These are phyloP conservation scores for Penicillium tannophilum DNA, from an alignment of 495 filamentous ascomycete genomes.

Conservation along the genomic window DNA sequence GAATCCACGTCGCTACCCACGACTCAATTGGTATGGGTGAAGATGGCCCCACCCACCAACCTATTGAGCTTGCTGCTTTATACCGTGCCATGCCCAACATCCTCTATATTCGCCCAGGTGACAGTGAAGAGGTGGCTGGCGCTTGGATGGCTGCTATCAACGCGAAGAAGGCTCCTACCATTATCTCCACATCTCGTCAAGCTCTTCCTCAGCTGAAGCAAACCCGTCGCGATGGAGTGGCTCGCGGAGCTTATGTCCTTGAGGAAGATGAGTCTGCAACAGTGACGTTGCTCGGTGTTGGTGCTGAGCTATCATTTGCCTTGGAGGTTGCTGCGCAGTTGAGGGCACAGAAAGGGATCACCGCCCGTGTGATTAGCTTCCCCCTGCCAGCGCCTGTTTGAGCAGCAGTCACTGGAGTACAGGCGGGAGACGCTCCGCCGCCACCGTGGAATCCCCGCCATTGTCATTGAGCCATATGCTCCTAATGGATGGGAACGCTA, in stretches of 20 bases:
- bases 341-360: conserved; percentile 36
- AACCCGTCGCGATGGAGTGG: conserved; percentile 44
- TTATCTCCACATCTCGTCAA: conserved; percentile 54
- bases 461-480: conserved; percentile 58
- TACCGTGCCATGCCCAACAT: conserved; percentile 65
- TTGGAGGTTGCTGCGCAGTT: conserved; percentile 39
- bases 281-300: conserved; percentile 53
- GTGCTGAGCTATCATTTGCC: conserved; percentile 51
- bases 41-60: conserved; percentile 64
- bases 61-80: conserved; percentile 56
- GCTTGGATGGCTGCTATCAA: conserved; percentile 54
- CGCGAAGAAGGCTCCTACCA: conserved; percentile 45
- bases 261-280: conserved; percentile 41
- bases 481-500: conserved; percentile 62
- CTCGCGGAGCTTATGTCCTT: conserved; percentile 51
- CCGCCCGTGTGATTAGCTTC: conserved; percentile 55
- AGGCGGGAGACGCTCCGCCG: conserved; percentile 42
- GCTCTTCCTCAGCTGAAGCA: conserved; percentile 42
- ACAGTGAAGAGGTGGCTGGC: conserved; percentile 58
- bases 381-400: conserved; percentile 58
- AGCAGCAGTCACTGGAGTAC: conserved; percentile 52
- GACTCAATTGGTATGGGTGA: conserved; percentile 62
- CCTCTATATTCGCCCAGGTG: conserved; percentile 58
- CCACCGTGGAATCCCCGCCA: conserved; percentile 40
- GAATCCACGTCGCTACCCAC: conserved; percentile 62